Evolutionary conservation across 306 rosid species (phyloP), one percentile per base, ranked within the genome.

Genomic region (Comarum palustre): DNA sequence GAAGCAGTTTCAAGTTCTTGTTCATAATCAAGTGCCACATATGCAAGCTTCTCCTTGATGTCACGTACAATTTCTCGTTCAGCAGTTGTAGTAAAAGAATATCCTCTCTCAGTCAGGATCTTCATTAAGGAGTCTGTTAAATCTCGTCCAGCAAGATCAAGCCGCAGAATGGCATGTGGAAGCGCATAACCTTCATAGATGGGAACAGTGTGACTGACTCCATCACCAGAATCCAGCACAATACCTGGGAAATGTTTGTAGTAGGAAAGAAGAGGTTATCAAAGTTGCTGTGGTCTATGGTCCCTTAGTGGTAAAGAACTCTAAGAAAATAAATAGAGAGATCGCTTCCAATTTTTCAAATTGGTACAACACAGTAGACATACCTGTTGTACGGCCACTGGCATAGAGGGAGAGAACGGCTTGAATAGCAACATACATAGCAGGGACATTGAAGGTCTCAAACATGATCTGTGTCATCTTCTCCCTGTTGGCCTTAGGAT

Each of bases 51-150:
- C 78, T 81, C 84, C 66, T 81, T 81, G 61, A 81, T 81, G 63
- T 81, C 84, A 22, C 84, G 84, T 39, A 81, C 84, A 60, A 81
- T 81, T 81, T 81, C 84, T 75, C 84, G 84, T 62, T 81, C 84
- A 4, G 84, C 84, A 68, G 84, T 81, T 47, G 84, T 81, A 63
- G 84, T 81, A 42, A 81, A 81, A 59, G 75, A 38, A 27, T 81
- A 81, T 60, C 84, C 84, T 68, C 84, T 81, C 79, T 81, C 84
- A 31, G 84, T 81, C 45, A 81, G 84, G 61, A 81, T 81, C 61
- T 81, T 81, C 84, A 81, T 81, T 24, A 81, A 71, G 52, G 84
- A 73, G 47, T 81, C 84, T 58, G 84, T 81, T 43, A 81, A 79
- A 55, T 81, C 84, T 59, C 84, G 75, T 62, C 84, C 84, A 60